Percentiles rank a stretch among this genome's conserved stretches.
These are phyloP conservation scores for Sextonia rubra DNA, from an alignment of 164 flowering plant species.

Conservation along the genomic window DNA sequence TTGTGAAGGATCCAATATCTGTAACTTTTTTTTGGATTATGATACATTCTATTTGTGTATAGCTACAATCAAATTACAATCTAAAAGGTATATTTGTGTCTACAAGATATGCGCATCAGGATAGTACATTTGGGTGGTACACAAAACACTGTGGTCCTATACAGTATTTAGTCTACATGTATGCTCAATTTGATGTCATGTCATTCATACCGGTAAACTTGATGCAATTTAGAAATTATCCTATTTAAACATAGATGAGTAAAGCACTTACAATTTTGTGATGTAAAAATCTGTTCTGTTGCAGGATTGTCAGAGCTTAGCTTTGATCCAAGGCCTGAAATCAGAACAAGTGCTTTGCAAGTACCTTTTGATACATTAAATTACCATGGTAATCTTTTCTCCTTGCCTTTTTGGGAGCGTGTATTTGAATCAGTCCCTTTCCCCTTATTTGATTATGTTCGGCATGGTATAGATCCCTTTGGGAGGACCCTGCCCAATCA, in stretches of 20 bases:
- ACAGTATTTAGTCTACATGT: no score
- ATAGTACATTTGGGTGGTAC: no score
- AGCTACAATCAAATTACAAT: no score
- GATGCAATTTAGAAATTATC: not conserved
- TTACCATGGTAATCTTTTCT: constrained; percentile 90
- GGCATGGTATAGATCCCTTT: constrained; percentile 92
- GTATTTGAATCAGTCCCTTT: constrained; percentile 94
- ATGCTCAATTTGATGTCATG: not conserved
- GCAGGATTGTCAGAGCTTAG: constrained; percentile 98
- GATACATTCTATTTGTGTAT: no score
- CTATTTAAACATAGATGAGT: not conserved
- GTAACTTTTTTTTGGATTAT: no score
- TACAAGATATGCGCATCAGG: no score
- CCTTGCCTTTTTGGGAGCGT: constrained; percentile 89
- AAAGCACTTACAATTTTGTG: not conserved
- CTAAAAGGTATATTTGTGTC: no score
- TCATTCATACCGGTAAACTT: not conserved
- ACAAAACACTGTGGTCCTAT: no score
- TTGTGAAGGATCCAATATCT: no score
- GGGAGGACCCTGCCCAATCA: constrained; percentile 46
- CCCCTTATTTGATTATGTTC: constrained; percentile 95
- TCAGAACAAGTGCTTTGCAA: constrained; percentile 82
- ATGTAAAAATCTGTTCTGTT: not conserved
- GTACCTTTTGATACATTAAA: constrained; percentile 89
- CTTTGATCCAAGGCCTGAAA: constrained; percentile 95